Conservation (phyloP, 2,329 filamentous ascomycete species). For the Magnaporthales sp. region DNA sequence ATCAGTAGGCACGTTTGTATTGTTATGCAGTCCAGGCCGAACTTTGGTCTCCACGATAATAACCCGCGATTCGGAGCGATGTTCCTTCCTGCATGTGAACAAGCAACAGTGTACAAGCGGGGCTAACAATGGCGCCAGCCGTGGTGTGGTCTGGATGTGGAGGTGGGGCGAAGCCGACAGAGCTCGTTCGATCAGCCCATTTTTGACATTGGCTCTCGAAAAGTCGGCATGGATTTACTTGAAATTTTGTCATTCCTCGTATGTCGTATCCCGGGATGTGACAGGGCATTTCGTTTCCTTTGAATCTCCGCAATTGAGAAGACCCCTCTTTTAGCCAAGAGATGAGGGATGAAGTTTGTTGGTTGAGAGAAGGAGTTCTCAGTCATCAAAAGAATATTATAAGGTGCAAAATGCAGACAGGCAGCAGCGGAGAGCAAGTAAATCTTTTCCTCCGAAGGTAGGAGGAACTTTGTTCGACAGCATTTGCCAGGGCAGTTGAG, state of each 20-base stretch:
- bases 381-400: background rate
- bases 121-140: background rate
- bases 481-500: background rate
- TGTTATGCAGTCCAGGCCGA: background rate
- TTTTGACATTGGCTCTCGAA: background rate
- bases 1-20: background rate
- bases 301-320: background rate
- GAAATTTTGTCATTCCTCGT: background rate
- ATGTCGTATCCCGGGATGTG: background rate
- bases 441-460: too few species aligned
- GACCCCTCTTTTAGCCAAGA: background rate
- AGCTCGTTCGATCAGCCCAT: constrained; percentile 1
- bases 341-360: background rate
- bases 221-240: background rate
- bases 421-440: background rate
- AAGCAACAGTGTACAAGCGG: background rate
- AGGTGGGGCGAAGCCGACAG: background rate
- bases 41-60: background rate
- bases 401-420: background rate
- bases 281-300: background rate
- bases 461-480: background rate
- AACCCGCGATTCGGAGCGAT: background rate
- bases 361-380: background rate
- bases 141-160: background rate
- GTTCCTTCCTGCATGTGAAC: background rate